Percentiles rank a stretch among this genome's conserved stretches.
phyloP scores from a whole-genome alignment of 305 asterid species.

The Withania somnifera region DNA sequence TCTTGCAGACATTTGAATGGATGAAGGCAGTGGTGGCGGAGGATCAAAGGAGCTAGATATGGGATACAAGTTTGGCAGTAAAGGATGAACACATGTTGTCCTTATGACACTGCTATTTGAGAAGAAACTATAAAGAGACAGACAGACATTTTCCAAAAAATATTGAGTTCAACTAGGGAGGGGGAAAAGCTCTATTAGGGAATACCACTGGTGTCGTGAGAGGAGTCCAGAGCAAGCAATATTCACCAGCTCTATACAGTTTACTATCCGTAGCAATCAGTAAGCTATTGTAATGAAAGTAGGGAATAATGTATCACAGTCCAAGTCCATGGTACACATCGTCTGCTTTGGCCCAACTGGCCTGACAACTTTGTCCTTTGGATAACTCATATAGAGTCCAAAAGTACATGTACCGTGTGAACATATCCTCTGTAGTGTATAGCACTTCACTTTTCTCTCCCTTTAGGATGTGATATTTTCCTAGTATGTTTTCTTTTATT shows the following conservation, averaged over 20 bases:
- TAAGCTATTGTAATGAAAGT: background rate
- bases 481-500: background rate
- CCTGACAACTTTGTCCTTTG: background rate
- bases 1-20: background rate
- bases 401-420: background rate
- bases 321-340: background rate
- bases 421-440: background rate
- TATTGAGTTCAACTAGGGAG: background rate
- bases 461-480: background rate
- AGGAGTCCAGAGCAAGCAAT: background rate
- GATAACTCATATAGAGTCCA: background rate
- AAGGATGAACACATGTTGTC: background rate
- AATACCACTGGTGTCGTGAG: background rate
- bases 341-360: background rate
- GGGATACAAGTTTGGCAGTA: background rate
- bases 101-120: background rate
- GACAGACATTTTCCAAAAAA: background rate
- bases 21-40: background rate
- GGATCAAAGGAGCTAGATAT: background rate
- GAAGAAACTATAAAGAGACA: background rate
- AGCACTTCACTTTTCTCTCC: background rate
- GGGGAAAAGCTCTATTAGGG: background rate
- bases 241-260: background rate
- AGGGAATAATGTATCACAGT: background rate
- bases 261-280: background rate